A percentile compares a stretch with the other conserved stretches of the same genome.
Evolutionary conservation across 441 rosid species (phyloP).

Genomic region (Kokia cookei): DNA sequence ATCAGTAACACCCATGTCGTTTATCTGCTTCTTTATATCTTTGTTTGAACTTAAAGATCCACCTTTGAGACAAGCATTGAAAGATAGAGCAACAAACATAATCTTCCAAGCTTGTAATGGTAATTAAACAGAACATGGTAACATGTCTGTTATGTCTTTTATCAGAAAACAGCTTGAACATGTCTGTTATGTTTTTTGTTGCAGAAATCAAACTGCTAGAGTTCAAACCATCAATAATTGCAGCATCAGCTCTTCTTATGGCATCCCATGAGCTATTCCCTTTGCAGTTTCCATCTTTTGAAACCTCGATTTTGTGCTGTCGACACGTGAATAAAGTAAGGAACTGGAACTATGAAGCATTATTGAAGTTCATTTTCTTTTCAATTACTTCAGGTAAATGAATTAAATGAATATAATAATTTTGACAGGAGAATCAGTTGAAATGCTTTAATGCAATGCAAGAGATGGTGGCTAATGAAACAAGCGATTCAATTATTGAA

Average conservation of each 20-base stretch:
- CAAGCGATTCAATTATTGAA: slow-evolving; percentile 24
- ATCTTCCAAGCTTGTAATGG: slow-evolving; percentile 48
- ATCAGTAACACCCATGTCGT: slow-evolving; percentile 63
- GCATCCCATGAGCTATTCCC: slow-evolving; percentile 52
- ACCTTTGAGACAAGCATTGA: slow-evolving; percentile 35
- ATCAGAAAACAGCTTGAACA: neutral
- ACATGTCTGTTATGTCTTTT: neutral
- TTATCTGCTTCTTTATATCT: slow-evolving; percentile 40
- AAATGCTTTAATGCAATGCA: slow-evolving; percentile 29
- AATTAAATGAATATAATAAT: neutral
- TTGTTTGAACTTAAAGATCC: slow-evolving; percentile 34
- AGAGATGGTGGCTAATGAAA: slow-evolving; percentile 36
- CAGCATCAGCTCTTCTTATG: slow-evolving; percentile 49
- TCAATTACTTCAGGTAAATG: neutral
- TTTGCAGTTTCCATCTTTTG: slow-evolving; percentile 28
- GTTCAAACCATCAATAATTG: slow-evolving; percentile 12
- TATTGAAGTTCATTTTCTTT: neutral
- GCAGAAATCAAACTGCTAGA: slow-evolving; percentile 40
- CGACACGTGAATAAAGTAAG: slow-evolving; percentile 32
- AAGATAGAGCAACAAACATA: slow-evolving; percentile 38
- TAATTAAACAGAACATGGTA: slow-evolving; percentile 6
- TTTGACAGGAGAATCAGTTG: slow-evolving; percentile 30
- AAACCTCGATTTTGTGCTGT: slow-evolving; percentile 25
- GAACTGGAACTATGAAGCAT: neutral
- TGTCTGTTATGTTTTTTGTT: neutral